A percentile compares a stretch with the other conserved stretches of the same genome.
Evolutionary conservation across 352 stramenopile species (phyloP).

Genomic region (Phytophthora syringae): DNA sequence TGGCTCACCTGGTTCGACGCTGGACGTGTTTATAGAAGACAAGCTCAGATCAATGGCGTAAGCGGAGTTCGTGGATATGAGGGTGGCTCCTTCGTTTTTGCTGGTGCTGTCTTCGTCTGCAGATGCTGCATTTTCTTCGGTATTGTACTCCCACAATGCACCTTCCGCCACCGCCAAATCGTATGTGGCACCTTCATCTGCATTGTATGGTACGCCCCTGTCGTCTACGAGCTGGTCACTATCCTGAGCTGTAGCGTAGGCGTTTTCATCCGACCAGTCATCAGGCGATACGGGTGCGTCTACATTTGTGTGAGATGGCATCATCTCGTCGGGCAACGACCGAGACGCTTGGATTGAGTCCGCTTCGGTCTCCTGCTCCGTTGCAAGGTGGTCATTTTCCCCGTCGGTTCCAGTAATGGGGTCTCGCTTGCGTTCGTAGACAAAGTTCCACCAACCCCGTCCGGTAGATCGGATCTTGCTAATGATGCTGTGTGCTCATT

Average conservation of each 20-base stretch:
- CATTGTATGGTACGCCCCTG: constrained; percentile 1
- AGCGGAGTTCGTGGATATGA: constrained; percentile 55
- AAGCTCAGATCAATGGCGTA: constrained; percentile 63
- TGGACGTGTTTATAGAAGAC: constrained; percentile 29
- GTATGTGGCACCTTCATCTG: too few species aligned
- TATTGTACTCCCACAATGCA: constrained; percentile 19
- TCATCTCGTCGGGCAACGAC: not conserved
- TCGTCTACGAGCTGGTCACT: constrained; percentile 6
- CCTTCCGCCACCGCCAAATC: constrained; percentile 13
- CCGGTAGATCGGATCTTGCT: not conserved
- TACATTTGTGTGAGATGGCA: not conserved
- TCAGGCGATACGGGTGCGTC: not conserved
- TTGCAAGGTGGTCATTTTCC: constrained; percentile 13
- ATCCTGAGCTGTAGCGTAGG: constrained; percentile 5
- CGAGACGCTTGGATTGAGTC: not conserved
- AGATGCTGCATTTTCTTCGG: constrained; percentile 6
- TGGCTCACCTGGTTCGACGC: constrained; percentile 23
- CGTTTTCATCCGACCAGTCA: constrained; percentile 1
- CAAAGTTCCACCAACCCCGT: not conserved
- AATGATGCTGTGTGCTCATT: not conserved
- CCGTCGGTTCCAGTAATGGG: not conserved
- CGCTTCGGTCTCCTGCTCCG: constrained; percentile 5
- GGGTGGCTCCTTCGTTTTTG: constrained; percentile 1
- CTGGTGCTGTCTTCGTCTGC: constrained; percentile 18
- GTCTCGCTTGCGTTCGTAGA: not conserved